Evolutionary conservation across 2,329 filamentous ascomycete species (phyloP), one percentile per base, ranked within the genome.

Genomic region (Microcera coccophila): DNA sequence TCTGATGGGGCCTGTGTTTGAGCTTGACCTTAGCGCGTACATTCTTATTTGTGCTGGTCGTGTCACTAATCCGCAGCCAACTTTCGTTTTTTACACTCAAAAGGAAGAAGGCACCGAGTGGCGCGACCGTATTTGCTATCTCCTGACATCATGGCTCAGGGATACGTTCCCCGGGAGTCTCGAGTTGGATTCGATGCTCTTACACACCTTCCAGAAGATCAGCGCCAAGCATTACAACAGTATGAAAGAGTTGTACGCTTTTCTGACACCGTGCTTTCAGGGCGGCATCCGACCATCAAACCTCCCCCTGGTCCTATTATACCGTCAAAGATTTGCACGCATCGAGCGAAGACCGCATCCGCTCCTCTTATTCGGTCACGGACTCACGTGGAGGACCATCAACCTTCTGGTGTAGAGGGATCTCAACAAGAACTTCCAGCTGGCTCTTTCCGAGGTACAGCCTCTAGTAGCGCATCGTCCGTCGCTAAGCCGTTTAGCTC

Each of bases 161-260:
- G 47, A 28, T 50, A 49, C 44, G 47, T 41, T 39, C 35, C 47
- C 38, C 42, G 42, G 34, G 47, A 44, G 28, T 38, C 47, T 43
- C 33, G 51, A 28, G 37, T 36, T 46, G 51, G 45, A 28, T 48
- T 38, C 36, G 32, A 41, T 42, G 40, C 41, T 19, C 52, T 67
- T 55, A 45, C 57, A 35, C 36, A 37, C 48, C 62, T 59, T 26
- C 62, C 70, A 42, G 62, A 73, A 48, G 71, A 74, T 47, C 74
- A 79, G 53, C 62, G 73, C 45, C 70, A 75, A 58, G 79, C 84
- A 60, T 67, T 84, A 38, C 66, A 73, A 39, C 81, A 90, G 67
- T 93, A 89, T 71, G 79, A 85, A 61, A 88, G 84, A 69, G 86
- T 97, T 59, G 65, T 95, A 60, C 79, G 75, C 55, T 82, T 97